Evolutionary conservation across 305 asterid genomes (phyloP).

Genomic region (Fraxinus xanthoxyloides): DNA sequence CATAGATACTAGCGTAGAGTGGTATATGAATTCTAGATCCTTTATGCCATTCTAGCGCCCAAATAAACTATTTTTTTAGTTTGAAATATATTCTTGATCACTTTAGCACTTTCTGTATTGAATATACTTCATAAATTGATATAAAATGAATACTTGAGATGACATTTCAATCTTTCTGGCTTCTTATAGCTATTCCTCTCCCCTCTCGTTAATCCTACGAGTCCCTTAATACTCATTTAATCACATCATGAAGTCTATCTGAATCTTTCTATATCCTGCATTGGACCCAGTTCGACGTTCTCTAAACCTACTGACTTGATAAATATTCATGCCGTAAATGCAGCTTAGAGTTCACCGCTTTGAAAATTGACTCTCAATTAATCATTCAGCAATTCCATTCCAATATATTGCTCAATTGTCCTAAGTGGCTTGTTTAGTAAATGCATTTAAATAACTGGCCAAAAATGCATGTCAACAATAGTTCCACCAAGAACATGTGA

Average conservation of each 20-base stretch:
- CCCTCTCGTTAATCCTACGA: not conserved
- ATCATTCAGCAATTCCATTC: not conserved
- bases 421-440: not conserved
- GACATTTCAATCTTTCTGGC: not conserved
- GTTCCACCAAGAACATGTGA: not conserved
- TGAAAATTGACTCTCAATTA: not conserved
- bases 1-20: constrained; percentile 47
- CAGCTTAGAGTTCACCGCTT: not conserved
- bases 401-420: not conserved
- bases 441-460: not conserved
- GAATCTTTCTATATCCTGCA: not conserved
- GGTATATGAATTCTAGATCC: constrained; percentile 34
- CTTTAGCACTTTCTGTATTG: not conserved
- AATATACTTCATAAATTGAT: not conserved
- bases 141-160: not conserved
- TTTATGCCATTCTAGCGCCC: constrained; percentile 18
- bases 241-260: not conserved
- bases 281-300: not conserved
- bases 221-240: not conserved
- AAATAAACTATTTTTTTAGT: not conserved
- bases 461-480: not conserved
- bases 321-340: not conserved
- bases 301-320: not conserved
- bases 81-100: not conserved
- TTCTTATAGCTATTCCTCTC: not conserved